Evolutionary conservation across 768 basidiomycete species (phyloP).

Genomic region (Boletus tylopilopsis): DNA sequence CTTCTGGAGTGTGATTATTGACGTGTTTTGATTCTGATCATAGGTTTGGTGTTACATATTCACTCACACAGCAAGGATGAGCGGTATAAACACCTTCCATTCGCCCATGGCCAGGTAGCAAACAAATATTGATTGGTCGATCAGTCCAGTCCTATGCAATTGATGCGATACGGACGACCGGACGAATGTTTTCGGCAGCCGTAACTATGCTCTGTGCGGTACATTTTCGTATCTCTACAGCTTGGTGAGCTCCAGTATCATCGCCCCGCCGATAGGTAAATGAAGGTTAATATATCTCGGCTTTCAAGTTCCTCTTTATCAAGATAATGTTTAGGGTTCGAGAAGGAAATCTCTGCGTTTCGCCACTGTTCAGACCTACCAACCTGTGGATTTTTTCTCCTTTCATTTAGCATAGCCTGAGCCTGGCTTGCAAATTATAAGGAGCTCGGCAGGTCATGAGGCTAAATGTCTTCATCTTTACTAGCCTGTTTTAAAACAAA

Average conservation of each 20-base stretch:
- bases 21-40: background rate
- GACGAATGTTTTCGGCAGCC: background rate
- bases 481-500: background rate
- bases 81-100: too few relatives aligned
- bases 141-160: background rate
- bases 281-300: conserved; percentile 1
- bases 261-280: background rate
- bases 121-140: background rate
- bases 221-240: conserved; percentile 14
- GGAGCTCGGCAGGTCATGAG: background rate
- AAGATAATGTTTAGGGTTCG: background rate
- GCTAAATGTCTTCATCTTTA: background rate
- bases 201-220: background rate
- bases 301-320: too few relatives aligned
- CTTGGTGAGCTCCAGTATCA: conserved; percentile 19
- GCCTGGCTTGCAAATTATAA: conserved; percentile 18
- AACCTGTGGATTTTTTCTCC: conserved; percentile 22
- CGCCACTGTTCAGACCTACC: conserved; percentile 4
- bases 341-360: background rate
- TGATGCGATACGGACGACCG: background rate
- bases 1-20: background rate
- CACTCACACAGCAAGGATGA: background rate
- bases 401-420: conserved; percentile 3
- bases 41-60: background rate
- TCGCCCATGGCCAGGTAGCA: too few relatives aligned